Evolutionary conservation across 345 rosid genomes (phyloP).

Genomic region (Geranium rotundifolium): DNA sequence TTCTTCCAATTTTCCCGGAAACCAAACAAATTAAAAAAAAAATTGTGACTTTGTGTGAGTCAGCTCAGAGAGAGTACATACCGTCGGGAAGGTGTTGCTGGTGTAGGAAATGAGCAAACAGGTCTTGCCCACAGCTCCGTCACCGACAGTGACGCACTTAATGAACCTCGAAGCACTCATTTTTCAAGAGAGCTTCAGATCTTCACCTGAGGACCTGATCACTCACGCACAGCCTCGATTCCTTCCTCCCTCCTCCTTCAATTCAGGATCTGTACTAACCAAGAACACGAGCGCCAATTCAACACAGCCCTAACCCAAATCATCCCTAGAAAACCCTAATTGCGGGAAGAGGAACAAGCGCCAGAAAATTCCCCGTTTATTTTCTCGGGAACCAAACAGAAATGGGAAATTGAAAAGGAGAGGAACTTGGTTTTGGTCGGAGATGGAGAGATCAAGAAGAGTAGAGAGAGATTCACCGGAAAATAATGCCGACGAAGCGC

Average conservation of each 20-base stretch:
- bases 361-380: neutral
- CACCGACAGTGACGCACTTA: constrained; percentile 97
- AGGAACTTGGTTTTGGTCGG: neutral
- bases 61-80: constrained; percentile 7
- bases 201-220: constrained; percentile 5
- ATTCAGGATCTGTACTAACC: neutral
- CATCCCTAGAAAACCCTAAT: constrained; percentile 1
- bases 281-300: neutral
- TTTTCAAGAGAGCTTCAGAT: constrained; percentile 4
- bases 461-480: constrained; percentile 7
- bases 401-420: neutral
- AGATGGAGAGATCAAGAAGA: constrained; percentile 6
- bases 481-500: constrained; percentile 19
- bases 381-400: neutral
- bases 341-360: neutral
- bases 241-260: constrained; percentile 1
- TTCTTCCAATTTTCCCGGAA: too few relatives aligned
- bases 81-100: constrained; percentile 97
- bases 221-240: neutral
- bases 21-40: too few relatives aligned
- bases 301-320: neutral
- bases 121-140: constrained; percentile 92
- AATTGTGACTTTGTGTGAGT: too few relatives aligned
- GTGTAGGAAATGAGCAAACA: constrained; percentile 92
- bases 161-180: constrained; percentile 95